Evolutionary conservation across 495 filamentous ascomycete species (phyloP).

Genomic region (Recurvomyces mirabilis): DNA sequence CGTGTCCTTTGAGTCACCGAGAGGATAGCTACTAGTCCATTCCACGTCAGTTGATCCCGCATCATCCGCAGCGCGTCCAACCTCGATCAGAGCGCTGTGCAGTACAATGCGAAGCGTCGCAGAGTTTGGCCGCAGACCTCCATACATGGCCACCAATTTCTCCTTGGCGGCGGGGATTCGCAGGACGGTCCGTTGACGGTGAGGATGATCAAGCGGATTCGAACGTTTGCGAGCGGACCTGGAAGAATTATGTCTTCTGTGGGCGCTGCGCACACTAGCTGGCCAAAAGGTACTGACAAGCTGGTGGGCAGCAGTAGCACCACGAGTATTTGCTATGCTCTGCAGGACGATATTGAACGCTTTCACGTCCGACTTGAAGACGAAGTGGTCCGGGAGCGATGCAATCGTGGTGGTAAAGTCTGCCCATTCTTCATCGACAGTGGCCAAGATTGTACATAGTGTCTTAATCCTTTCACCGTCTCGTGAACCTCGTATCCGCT

Average conservation of each 20-base stretch:
- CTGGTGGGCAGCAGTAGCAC: constrained; percentile 32
- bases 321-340: constrained; percentile 37
- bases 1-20: too few species aligned
- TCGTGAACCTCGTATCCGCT: too few species aligned
- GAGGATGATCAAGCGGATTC: not conserved
- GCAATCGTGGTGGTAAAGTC: constrained; percentile 5
- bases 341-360: constrained; percentile 41
- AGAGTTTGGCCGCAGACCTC: constrained; percentile 17
- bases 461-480: not conserved
- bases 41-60: too few species aligned
- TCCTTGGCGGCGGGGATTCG: not conserved
- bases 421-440: constrained; percentile 6
- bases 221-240: not conserved
- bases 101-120: constrained; percentile 21
- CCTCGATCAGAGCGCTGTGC: too few species aligned
- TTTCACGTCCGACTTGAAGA: constrained; percentile 1
- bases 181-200: not conserved
- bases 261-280: constrained; percentile 11
- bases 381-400: not conserved
- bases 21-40: too few species aligned
- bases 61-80: too few species aligned
- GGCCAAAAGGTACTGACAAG: constrained; percentile 39
- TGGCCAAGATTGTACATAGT: constrained; percentile 1
- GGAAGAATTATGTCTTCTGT: not conserved
- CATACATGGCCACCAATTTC: constrained; percentile 6